Evolutionary conservation across 2,329 filamentous ascomycete species (phyloP).

Genomic region (Raffaelea albimanens): DNA sequence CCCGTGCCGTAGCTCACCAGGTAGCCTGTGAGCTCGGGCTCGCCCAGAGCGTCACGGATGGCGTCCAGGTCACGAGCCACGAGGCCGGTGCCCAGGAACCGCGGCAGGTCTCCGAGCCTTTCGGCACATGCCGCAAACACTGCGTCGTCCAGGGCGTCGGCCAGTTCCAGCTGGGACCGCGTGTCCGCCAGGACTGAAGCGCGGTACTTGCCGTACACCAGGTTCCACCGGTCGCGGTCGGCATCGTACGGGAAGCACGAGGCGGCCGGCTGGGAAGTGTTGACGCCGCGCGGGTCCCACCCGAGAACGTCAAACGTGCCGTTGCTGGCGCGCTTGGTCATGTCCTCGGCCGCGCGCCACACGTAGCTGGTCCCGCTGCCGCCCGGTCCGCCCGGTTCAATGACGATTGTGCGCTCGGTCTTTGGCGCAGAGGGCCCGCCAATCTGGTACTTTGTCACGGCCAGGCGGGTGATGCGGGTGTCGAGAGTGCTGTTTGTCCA

Average conservation of each 20-base stretch:
- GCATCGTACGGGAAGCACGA: slow-evolving; percentile 37
- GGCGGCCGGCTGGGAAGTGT: slow-evolving; percentile 32
- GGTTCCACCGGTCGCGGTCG: slow-evolving; percentile 35
- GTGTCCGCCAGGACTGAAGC: slow-evolving; percentile 23
- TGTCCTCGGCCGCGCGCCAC: slow-evolving; percentile 26
- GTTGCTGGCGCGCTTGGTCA: slow-evolving; percentile 31
- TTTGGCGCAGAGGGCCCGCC: slow-evolving; percentile 22
- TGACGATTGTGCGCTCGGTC: slow-evolving; percentile 36
- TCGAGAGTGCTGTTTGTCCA: slow-evolving; percentile 33
- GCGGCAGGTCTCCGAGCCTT: slow-evolving; percentile 31
- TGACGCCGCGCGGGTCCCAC: slow-evolving; percentile 47
- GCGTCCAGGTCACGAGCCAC: slow-evolving; percentile 39
- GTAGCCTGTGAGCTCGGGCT: slow-evolving; percentile 38
- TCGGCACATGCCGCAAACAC: slow-evolving; percentile 32
- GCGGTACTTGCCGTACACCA: slow-evolving; percentile 28
- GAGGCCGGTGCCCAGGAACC: slow-evolving; percentile 35
- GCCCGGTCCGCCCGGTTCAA: slow-evolving; percentile 42
- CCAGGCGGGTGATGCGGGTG: slow-evolving; percentile 31
- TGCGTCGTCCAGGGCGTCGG: slow-evolving; percentile 37
- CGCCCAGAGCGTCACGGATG: slow-evolving; percentile 34
- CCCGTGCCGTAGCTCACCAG: slow-evolving; percentile 42
- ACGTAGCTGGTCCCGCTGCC: slow-evolving; percentile 31
- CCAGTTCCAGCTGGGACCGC: slow-evolving; percentile 27
- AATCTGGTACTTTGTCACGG: slow-evolving; percentile 40
- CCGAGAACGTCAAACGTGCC: slow-evolving; percentile 37